Evolutionary conservation across 2,329 filamentous ascomycete species (phyloP).

Genomic region (Aureobasidium pullulans): DNA sequence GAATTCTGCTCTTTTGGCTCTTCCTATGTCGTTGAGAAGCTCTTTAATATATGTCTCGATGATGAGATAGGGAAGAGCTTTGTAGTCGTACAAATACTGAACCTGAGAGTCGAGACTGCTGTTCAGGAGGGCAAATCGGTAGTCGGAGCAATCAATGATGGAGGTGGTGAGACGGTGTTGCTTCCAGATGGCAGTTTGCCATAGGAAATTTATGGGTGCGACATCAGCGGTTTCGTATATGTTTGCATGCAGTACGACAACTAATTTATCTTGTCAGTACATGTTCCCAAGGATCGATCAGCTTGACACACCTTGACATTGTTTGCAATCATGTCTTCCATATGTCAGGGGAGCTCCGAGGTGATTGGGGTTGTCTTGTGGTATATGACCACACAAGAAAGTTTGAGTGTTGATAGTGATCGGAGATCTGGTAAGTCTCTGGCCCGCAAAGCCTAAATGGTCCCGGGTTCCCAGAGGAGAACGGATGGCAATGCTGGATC

Average conservation of each 20-base stretch:
- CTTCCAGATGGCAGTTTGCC: slow-evolving; percentile 1
- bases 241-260: neutral
- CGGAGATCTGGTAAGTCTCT: neutral
- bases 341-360: neutral
- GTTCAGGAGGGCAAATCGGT: neutral
- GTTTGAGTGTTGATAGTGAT: neutral
- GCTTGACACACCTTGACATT: neutral
- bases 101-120: neutral
- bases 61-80: neutral
- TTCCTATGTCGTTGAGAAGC: neutral
- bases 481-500: neutral
- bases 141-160: neutral
- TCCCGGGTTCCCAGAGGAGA: neutral
- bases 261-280: neutral
- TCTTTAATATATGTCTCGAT: neutral
- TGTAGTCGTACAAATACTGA: neutral
- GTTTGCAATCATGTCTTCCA: neutral
- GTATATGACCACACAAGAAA: neutral
- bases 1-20: neutral
- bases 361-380: neutral
- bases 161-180: neutral
- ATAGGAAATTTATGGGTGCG: neutral
- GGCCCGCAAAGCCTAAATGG: neutral
- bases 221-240: neutral
- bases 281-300: neutral